Base-by-base conservation (phyloP, 371 early-diverging fungal species). In the Saksenaea vasiformis region DNA sequence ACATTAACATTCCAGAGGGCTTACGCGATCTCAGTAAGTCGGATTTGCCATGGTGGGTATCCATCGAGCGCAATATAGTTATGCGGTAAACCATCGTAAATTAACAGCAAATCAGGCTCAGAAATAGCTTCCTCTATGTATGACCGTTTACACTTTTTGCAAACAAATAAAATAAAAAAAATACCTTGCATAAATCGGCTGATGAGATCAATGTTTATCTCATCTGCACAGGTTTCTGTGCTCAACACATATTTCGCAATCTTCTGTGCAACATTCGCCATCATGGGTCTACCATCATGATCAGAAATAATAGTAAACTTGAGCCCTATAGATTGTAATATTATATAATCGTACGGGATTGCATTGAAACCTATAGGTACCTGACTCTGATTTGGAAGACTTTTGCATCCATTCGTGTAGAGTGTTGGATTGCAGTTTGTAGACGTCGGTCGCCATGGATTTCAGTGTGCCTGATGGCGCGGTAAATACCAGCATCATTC, bases 1-100 rank as follows among this genome's bases (percentile, higher is more conserved):
- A 51, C 36, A 58, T 27, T 22, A 47, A 47, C 51, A 47, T 47
- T 47, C 51, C 51, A 10, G 3, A 47, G 24, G 19, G 66, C 81
- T 69, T 80, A 84, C 86, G 77, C 70, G 43, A 88, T 79, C 65
- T 88, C 88, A 28, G 88, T 86, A 36, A 82, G 67, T 41, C 80
- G 77, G 36, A 85, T 75, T 58, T 85, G 85, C 88, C 88, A 88
- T n/a, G 88, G 88, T 34, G 83, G 78, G 64, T 79, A 88, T 8
- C 86, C 86, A 60, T 83, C 80, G 67, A 88, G 69, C 47, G 74
- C 75, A 56, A 82, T 58, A 56, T 77, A 77, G 60, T 74, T 64
- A 67, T 86, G 85, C 69, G 86, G 75, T 35, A 80, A 72, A 3
- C 85, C 85, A 64, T 83, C 81, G 77, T 78, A 84, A 26, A 86